Base-by-base conservation (phyloP, 208 protist genomes). In the Trypanosoma brucei region DNA sequence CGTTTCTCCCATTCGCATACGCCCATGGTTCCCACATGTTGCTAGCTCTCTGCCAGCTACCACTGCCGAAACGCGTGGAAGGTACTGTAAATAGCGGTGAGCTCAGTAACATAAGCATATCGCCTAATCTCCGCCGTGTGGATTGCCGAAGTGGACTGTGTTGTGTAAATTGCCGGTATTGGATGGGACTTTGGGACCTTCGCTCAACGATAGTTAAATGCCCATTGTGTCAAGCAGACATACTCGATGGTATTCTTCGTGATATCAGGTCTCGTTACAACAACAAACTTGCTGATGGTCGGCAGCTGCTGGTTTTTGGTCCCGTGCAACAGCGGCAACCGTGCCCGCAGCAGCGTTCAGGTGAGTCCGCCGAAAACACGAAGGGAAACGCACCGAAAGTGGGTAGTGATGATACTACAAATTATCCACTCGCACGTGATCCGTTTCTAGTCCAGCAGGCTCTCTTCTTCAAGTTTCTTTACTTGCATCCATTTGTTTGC, bases 371-470 rank as follows among this genome's bases (percentile, higher is more conserved):
- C 8, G 51, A 59, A 8, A 49, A 45, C 11, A 30, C 3, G 30
- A n/a, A 58, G 46, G 34, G 33, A 9, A 31, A 6, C 38, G 31
- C n/a, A 22, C 48, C 39, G 0, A 64, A 58, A 58, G 38, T n/a
- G 14, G n/a, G 6, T 48, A 4, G 7, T 14, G n/a, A n/a, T 57
- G 68, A 68, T 39, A 34, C 13, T 5, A 38, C 69, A 14, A 60
- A 77, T 55, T 89, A 76, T 57, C 65, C 74, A 2, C 75, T 95
- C 13, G 71, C 84, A 33, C 60, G 63, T 22, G 89, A 95, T 54
- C 89, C 89, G 5, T 92, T 92, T 74, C 75, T 95, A 8, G 84
- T 93, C 9, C 89, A 95, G 68, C 89, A 95, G 65, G 89, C 79
- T 5, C 65, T 91, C 9, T 81, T 77, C 40, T 95, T 95, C 70